These are phyloP conservation scores for Salicornia ramosissima DNA, from an alignment of 148 eudicot genomes.

Conservation along the genomic window DNA sequence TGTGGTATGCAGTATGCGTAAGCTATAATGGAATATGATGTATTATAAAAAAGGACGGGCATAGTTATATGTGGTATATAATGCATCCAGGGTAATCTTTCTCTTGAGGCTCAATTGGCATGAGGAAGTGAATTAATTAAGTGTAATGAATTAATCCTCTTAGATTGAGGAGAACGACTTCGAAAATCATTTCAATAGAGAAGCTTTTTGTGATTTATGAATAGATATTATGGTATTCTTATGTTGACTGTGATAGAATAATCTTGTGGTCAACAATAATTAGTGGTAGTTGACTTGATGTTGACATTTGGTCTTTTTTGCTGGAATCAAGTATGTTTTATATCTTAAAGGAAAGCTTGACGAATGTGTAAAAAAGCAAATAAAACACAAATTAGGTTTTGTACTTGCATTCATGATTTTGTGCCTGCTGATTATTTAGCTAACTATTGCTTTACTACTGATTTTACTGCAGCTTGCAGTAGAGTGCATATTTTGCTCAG, in stretches of 20 bases:
- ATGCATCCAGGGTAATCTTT: neutral
- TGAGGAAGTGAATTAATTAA: neutral
- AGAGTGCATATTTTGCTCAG: constrained; percentile 99
- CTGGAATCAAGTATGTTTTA: neutral
- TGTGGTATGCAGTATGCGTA: neutral
- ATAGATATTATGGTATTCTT: neutral
- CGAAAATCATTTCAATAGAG: neutral
- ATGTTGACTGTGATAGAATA: neutral
- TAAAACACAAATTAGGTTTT: neutral
- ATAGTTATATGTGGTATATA: neutral
- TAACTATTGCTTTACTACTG: constrained; percentile 11
- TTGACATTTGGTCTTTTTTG: neutral
- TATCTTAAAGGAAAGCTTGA: neutral
- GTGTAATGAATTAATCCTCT: neutral
- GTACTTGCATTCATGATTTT: neutral
- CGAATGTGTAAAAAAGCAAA: neutral
- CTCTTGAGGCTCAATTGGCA: neutral
- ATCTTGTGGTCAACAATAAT: too few species aligned
- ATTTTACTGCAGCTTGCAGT: constrained; percentile 76
- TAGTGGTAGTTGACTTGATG: neutral
- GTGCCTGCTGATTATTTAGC: neutral
- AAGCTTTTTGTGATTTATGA: neutral
- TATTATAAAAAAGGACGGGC: neutral
- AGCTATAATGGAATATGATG: neutral
- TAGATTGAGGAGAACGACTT: neutral